Base-by-base conservation (phyloP, 176 grass and related monocot species). In the Musa schizocarpa region DNA sequence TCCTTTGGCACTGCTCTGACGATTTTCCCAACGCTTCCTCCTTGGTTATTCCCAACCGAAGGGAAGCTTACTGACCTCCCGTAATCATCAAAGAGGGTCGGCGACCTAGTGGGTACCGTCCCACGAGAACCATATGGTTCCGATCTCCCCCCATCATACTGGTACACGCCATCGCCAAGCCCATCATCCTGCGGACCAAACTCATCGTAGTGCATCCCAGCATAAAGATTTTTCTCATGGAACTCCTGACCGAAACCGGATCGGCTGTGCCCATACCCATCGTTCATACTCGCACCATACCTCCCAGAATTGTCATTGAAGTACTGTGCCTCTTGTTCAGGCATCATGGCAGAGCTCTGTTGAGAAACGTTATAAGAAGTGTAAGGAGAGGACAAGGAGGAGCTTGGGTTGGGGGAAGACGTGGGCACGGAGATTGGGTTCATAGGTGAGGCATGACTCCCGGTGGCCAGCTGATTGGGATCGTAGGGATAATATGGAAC, bases 11-110 rank as follows among this genome's bases (percentile, higher is more conserved):
- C 90, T 12, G 90, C 94, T 72, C 85, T 85, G 25, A 90, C 86
- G 26, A 98, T 85, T 83, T 93, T 98, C 48, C 77, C 84, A 54
- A 58, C 66, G 74, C 79, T 88, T 25, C 77, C 75, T 9, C 79
- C 83, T 26, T 79, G 68, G 13, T 90, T 80, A 11, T 79, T 87
- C 59, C 25, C 67, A 78, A 77, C 86, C 0, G 80, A 86, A 4
- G 86, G 69, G 1, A 81, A 66, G 23, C 86, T 86, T 77, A 98
- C 89, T 1, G 94, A 98, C 74, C 94, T 87, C 50, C 94, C 94
- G 43, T 93, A 98, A 50, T 98, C 94, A 84, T 98, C 94, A 55
- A 98, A 98, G 56, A 93, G 65, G 49, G 88, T 62, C 2, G 89
- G 87, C 29, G 78, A 87, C 7, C 86, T 92, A 23, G 84, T 80